Evolutionary conservation across 352 stramenopile species (phyloP), one percentile per base, ranked within the genome.

Genomic region (Phytophthora foliorum): DNA sequence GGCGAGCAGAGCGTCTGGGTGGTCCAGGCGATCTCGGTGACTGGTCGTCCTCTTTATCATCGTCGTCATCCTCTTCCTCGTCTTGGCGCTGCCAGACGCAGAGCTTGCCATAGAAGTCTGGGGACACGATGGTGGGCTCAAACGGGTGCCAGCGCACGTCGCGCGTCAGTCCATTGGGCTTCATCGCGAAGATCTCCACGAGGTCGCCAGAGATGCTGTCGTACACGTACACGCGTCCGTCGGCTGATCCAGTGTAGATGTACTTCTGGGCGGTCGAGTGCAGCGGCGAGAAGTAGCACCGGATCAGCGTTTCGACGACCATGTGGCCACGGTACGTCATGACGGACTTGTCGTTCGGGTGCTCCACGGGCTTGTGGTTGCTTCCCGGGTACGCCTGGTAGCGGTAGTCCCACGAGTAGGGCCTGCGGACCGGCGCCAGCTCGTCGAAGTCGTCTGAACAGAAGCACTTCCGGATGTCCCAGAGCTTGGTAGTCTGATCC

Each of bases 191-290:
- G 14, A 91, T 80, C 54, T 96, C 86, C 13, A 89, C 85, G 3
- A 94, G 74, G 31, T 91, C 77, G 22, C 83, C 84, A 48, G 84
- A 81, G 34, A 96, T 71, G 29, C 77, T 80, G 66, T 96, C 86
- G 76, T 91, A 96, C 5, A 96, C 82, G 64, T 94, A 94, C 60
- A 96, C 86, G 31, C 86, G 83, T 48, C 86, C 87, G 44, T 96
- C 86, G 1, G 89, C 89, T 50, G 89, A 96, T 27, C 89, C 89
- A 16, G 86, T 91, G 77, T 92, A 94, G 13, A 96, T 75, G 71
- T 92, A 96, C 69, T 94, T 94, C 69, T 96, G 89, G 3, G 79
- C 89, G 0, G 89, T 96, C n/a, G 86, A 91, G 58, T 94, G 83
- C 53, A 94, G 57, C n/a, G 89, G 89, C 58, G 89, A 96, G 50